Conservation (phyloP, 768 basidiomycete genomes). For the Rossbeevera mucosa region DNA sequence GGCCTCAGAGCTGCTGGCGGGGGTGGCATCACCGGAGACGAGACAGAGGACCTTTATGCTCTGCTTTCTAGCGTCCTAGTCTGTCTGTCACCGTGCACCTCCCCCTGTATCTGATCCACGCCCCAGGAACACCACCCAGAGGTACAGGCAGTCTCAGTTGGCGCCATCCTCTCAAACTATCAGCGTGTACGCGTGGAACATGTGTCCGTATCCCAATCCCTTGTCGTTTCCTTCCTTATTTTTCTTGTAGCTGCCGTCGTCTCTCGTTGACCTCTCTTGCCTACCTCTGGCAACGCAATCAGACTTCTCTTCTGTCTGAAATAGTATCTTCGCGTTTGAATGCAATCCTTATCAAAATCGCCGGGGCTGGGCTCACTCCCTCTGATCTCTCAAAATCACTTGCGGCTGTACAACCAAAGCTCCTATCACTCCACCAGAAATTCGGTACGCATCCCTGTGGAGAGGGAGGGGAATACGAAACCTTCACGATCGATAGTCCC, state of each 20-base stretch:
- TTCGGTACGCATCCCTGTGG: slow-evolving; percentile 95
- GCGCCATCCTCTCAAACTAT: slow-evolving; percentile 96
- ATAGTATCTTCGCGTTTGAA: slow-evolving; percentile 81
- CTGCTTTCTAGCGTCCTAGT: slow-evolving; percentile 79
- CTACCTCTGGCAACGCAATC: slow-evolving; percentile 93
- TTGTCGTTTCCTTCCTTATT: slow-evolving; percentile 1
- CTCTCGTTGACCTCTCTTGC: slow-evolving; percentile 74
- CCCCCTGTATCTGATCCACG: slow-evolving; percentile 1
- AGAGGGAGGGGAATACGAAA: slow-evolving; percentile 98
- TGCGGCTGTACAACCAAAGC: slow-evolving; percentile 64
- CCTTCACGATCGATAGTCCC: slow-evolving; percentile 84
- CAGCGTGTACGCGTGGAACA: slow-evolving; percentile 97
- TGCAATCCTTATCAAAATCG: slow-evolving; percentile 89
- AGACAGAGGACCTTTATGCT: slow-evolving; percentile 88
- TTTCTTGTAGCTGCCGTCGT: slow-evolving; percentile 63
- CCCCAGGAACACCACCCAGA: slow-evolving; percentile 70
- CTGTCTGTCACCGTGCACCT: slow-evolving; percentile 8
- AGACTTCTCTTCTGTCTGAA: slow-evolving; percentile 76
- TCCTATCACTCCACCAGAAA: slow-evolving; percentile 65
- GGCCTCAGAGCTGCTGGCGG: slow-evolving; percentile 54
- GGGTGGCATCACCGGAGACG: slow-evolving; percentile 71
- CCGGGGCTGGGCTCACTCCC: slow-evolving; percentile 81
- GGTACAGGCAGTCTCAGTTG: slow-evolving; percentile 83
- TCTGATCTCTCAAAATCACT: slow-evolving; percentile 78
- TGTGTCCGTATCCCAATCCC: slow-evolving; percentile 54